Conservation (phyloP, 1,284 basidiomycete species). For the Microbotryum saponariae region DNA sequence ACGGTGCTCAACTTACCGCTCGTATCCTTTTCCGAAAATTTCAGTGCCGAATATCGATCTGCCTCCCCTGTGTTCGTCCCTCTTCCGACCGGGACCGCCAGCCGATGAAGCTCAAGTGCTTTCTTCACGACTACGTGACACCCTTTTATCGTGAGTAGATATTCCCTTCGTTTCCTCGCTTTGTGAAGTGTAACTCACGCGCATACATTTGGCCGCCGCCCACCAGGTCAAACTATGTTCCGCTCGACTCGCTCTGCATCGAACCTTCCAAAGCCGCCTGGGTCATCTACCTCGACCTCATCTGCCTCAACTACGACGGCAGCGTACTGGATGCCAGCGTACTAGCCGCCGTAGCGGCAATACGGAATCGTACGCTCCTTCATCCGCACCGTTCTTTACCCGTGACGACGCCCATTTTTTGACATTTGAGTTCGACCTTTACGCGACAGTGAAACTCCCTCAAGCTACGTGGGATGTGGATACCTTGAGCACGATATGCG, state of each 20-base stretch:
- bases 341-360: constrained; percentile 75
- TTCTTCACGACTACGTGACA: constrained; percentile 70
- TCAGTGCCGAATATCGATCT: constrained; percentile 80
- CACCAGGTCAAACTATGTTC: constrained; percentile 58
- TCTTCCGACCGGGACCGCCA: constrained; percentile 90
- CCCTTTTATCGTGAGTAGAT: constrained; percentile 55
- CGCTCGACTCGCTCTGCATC: constrained; percentile 67
- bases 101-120: constrained; percentile 82
- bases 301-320: constrained; percentile 94
- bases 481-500: constrained; percentile 9
- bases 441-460: constrained; percentile 17
- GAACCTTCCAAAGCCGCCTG: constrained; percentile 71
- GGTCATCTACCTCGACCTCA: constrained; percentile 87
- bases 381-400: background rate
- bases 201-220: background rate
- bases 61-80: constrained; percentile 80
- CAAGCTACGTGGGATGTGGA: constrained; percentile 20
- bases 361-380: constrained; percentile 65
- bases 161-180: background rate
- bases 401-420: no score
- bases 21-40: background rate
- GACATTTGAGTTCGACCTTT: no score
- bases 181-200: background rate
- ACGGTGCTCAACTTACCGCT: no score
- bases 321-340: constrained; percentile 87